Conservation (phyloP, 2,329 filamentous ascomycete genomes). For the Nemania sp. region DNA sequence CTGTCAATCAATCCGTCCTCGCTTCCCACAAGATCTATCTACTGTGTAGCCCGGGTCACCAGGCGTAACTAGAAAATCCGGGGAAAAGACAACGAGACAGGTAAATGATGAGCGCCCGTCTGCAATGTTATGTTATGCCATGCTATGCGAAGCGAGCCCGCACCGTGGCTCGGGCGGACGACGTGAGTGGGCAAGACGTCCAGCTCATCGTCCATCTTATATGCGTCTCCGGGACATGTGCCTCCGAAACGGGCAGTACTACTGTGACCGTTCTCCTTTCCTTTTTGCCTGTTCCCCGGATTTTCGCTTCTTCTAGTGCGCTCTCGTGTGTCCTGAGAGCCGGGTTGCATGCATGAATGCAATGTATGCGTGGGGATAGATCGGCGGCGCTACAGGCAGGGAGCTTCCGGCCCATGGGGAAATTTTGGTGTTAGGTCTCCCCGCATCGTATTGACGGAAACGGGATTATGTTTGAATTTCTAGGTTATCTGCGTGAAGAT, state of each 20-base stretch:
- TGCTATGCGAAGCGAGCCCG: conserved; percentile 4
- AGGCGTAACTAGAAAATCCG: conserved; percentile 9
- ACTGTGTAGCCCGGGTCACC: conserved; percentile 11
- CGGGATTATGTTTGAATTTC: neutral
- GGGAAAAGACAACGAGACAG: neutral
- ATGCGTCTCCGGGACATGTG: conserved; percentile 22
- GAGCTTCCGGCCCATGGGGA: conserved; percentile 12
- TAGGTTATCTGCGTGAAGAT: neutral
- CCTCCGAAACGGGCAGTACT: conserved; percentile 22
- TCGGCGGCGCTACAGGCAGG: conserved; percentile 3
- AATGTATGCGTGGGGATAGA: conserved; percentile 11
- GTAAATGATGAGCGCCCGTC: neutral
- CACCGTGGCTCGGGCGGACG: neutral
- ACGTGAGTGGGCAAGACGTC: conserved; percentile 1
- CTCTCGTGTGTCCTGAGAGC: neutral
- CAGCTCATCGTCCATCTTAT: conserved; percentile 9
- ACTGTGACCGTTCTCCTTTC: neutral
- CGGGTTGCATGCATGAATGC: neutral
- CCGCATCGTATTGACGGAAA: too few relatives aligned
- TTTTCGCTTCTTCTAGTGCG: neutral
- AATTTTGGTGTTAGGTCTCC: conserved; percentile 3
- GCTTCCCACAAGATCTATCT: conserved; percentile 7
- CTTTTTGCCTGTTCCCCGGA: conserved; percentile 3
- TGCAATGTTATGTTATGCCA: too few relatives aligned
- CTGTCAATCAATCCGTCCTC: neutral